phyloP scores from a whole-genome alignment of 192 early-diverging fungal genomes.

The Podila verticillata region DNA sequence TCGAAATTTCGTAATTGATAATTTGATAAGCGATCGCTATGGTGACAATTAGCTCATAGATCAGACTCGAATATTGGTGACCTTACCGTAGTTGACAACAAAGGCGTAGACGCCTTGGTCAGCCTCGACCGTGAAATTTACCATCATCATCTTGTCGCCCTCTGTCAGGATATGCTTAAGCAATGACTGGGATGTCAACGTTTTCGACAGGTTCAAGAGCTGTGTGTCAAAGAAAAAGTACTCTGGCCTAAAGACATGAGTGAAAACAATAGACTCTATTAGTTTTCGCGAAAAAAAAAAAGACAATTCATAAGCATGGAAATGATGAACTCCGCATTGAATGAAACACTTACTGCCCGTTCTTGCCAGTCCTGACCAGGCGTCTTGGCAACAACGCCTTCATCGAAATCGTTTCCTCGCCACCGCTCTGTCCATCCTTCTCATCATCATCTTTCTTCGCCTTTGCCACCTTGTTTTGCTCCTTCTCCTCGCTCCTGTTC shows the following conservation, averaged over 20 bases:
- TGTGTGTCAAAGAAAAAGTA: slow-evolving; percentile 68
- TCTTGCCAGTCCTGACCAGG: slow-evolving; percentile 22
- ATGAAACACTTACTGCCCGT: slow-evolving; percentile 43
- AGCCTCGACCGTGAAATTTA: slow-evolving; percentile 58
- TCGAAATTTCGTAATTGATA: not conserved
- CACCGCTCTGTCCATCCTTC: slow-evolving; percentile 1
- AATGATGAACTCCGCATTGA: too few species aligned
- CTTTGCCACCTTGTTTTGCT: slow-evolving; percentile 5
- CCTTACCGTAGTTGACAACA: slow-evolving; percentile 84
- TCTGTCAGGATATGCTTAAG: slow-evolving; percentile 96
- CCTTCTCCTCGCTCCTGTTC: slow-evolving; percentile 31
- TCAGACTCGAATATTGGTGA: too few species aligned
- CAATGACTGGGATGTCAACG: slow-evolving; percentile 85
- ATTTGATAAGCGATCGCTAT: not conserved
- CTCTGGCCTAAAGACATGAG: slow-evolving; percentile 24
- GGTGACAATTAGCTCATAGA: too few species aligned
- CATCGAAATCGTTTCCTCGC: slow-evolving; percentile 30
- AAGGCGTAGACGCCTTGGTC: slow-evolving; percentile 87
- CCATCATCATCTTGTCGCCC: slow-evolving; percentile 95
- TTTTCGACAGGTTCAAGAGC: slow-evolving; percentile 73
- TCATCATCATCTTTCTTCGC: slow-evolving; percentile 18
- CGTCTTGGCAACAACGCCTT: slow-evolving; percentile 47
- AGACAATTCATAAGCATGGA: not conserved
- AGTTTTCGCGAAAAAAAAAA: too few species aligned
- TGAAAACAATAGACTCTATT: too few species aligned